Conservation (phyloP, 2,329 filamentous ascomycete genomes). For the Coleophoma cylindrospora region DNA sequence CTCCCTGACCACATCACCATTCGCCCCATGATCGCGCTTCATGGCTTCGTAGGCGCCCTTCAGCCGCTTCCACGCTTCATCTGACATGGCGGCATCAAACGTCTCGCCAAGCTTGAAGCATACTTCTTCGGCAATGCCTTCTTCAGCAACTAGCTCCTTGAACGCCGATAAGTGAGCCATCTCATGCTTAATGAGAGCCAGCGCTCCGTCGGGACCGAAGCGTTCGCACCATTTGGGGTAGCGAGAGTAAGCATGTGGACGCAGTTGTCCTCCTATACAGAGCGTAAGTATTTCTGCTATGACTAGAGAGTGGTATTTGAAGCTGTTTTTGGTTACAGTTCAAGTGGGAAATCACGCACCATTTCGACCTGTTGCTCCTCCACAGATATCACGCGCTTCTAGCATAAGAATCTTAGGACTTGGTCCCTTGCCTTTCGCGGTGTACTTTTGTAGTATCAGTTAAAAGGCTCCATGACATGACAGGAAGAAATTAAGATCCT, state of each 20-base stretch:
- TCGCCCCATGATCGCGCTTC: conserved; percentile 20
- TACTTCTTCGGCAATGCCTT: conserved; percentile 26
- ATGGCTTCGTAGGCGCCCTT: conserved; percentile 23
- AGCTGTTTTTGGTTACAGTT: too few species aligned
- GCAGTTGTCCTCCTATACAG: conserved; percentile 29
- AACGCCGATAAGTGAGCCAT: conserved; percentile 28
- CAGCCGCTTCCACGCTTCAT: conserved; percentile 23
- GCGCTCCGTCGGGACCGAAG: conserved; percentile 22
- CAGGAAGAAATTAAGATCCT: too few species aligned
- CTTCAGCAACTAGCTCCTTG: conserved; percentile 30
- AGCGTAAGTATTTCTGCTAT: too few species aligned
- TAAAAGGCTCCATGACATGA: too few species aligned
- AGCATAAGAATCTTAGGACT: conserved; percentile 28
- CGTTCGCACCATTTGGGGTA: conserved; percentile 22
- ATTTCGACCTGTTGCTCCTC: conserved; percentile 38
- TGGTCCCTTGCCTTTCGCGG: conserved; percentile 13
- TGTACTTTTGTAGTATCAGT: too few species aligned
- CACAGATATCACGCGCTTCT: conserved; percentile 33
- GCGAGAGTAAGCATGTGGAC: conserved; percentile 26
- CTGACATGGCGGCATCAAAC: conserved; percentile 28
- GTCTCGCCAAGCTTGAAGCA: conserved; percentile 26
- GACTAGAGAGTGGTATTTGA: too few species aligned
- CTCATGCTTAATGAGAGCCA: conserved; percentile 24
- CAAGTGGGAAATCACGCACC: too few species aligned
- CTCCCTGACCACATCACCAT: conserved; percentile 20